phyloP scores from a whole-genome alignment of 148 eudicot species.

The Amaranthus palmeri region DNA sequence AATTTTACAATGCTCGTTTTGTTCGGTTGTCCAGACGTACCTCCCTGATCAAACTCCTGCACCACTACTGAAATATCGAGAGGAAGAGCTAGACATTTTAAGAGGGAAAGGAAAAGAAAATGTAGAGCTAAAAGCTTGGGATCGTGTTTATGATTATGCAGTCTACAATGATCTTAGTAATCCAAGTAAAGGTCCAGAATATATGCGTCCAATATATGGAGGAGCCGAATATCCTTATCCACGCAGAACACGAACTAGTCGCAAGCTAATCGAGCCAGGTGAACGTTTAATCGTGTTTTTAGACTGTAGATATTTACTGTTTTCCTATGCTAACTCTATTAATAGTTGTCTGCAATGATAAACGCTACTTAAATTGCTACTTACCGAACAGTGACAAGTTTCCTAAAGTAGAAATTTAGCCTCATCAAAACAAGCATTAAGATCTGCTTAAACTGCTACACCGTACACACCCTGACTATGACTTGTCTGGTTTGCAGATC shows the following conservation, averaged over 20 bases:
- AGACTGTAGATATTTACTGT: too few relatives aligned
- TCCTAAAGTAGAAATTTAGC: too few relatives aligned
- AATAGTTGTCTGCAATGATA: too few relatives aligned
- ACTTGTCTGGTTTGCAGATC: constrained; percentile 40
- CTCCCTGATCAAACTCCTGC: constrained; percentile 73
- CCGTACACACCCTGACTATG: background rate
- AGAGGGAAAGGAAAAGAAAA: constrained; percentile 68
- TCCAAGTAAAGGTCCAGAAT: constrained; percentile 46
- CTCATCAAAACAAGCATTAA: too few relatives aligned
- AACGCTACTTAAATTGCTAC: too few relatives aligned
- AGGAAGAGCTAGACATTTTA: constrained; percentile 56
- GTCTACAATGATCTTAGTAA: constrained; percentile 67
- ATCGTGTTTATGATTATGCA: constrained; percentile 86
- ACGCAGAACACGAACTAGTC: constrained; percentile 80
- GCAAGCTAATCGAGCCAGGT: constrained; percentile 58
- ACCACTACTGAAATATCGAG: constrained; percentile 43
- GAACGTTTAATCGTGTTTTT: background rate
- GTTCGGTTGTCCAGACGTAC: constrained; percentile 39
- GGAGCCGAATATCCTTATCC: constrained; percentile 76
- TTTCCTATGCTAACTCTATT: too few relatives aligned
- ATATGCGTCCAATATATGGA: constrained; percentile 57
- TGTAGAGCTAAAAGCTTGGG: constrained; percentile 70
- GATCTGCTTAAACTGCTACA: too few relatives aligned
- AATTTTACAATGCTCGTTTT: background rate
- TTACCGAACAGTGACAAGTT: too few relatives aligned